Evolutionary conservation across 768 basidiomycete genomes (phyloP).

Genomic region (Hypholoma fasciculare): DNA sequence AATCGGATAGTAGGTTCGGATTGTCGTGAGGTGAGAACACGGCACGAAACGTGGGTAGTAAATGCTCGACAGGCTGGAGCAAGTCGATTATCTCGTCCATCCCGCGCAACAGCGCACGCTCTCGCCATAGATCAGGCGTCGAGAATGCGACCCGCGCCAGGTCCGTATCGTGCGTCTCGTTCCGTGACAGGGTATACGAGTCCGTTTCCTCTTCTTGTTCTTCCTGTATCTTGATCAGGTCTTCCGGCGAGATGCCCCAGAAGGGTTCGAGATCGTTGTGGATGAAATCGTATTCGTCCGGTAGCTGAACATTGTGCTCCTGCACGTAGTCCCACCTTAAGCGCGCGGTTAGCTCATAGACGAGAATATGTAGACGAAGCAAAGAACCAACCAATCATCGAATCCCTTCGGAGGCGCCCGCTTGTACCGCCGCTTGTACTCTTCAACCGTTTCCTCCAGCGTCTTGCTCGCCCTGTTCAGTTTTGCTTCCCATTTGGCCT

Average conservation of each 20-base stretch:
- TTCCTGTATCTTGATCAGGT: constrained; percentile 31
- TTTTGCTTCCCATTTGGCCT: constrained; percentile 59
- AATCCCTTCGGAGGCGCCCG: constrained; percentile 83
- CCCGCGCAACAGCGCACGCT: background rate
- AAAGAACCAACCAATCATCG: constrained; percentile 69
- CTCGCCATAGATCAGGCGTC: background rate
- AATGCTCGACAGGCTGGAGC: constrained; percentile 37
- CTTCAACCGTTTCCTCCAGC: constrained; percentile 67
- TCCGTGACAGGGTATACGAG: constrained; percentile 33
- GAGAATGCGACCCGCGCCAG: constrained; percentile 20
- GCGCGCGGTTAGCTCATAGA: background rate
- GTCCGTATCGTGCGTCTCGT: constrained; percentile 22
- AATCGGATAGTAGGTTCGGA: constrained; percentile 39
- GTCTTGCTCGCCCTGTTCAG: constrained; percentile 71
- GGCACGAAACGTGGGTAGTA: constrained; percentile 47
- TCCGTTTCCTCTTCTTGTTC: constrained; percentile 38
- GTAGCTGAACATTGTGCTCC: constrained; percentile 65
- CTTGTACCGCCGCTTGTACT: constrained; percentile 75
- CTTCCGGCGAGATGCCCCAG: constrained; percentile 56
- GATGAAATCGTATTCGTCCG: constrained; percentile 84
- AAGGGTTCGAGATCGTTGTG: constrained; percentile 76
- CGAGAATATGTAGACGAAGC: background rate
- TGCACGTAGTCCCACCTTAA: constrained; percentile 50
- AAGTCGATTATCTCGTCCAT: constrained; percentile 34
- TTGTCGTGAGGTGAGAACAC: constrained; percentile 51